A percentile compares a stretch with the other conserved stretches of the same genome.
phyloP scores from a whole-genome alignment of 129 eudicot species.

The Sambucus nigra region DNA sequence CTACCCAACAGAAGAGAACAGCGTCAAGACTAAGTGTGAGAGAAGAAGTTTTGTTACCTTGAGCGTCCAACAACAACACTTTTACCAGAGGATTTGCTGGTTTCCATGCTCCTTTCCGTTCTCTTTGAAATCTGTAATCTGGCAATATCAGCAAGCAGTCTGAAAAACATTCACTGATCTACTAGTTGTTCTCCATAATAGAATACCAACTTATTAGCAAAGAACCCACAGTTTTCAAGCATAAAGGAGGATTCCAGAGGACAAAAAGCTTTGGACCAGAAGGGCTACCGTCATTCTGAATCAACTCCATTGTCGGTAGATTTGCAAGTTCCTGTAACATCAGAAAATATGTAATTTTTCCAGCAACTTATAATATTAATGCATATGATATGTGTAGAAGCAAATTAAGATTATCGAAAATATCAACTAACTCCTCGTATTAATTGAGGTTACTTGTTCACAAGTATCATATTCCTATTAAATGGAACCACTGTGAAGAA shows the following conservation, averaged over 20 bases:
- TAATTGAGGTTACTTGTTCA: conserved; percentile 1
- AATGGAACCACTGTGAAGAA: background rate
- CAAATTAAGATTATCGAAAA: background rate
- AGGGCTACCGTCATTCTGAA: conserved; percentile 93
- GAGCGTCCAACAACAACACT: conserved; percentile 43
- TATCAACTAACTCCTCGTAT: background rate
- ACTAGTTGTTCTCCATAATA: conserved; percentile 1
- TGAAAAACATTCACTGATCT: conserved; percentile 5
- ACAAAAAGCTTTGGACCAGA: conserved; percentile 75
- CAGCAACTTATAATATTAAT: conserved; percentile 4
- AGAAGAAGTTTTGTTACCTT: conserved; percentile 36
- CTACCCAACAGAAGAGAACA: too few relatives aligned
- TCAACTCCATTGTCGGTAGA: conserved; percentile 54
- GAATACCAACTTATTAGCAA: conserved; percentile 4
- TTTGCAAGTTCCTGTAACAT: conserved; percentile 55
- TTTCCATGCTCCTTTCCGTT: conserved; percentile 25
- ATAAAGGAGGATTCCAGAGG: conserved; percentile 93
- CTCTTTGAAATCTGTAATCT: conserved; percentile 48
- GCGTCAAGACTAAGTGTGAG: too few relatives aligned
- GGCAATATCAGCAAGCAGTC: conserved; percentile 9
- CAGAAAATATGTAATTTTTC: background rate
- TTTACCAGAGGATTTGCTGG: conserved; percentile 20
- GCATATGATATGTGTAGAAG: background rate
- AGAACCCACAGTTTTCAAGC: conserved; percentile 49
- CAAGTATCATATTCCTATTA: background rate